Evolutionary conservation across 2,329 filamentous ascomycete species (phyloP), one percentile per base, ranked within the genome.

Genomic region (Scedosporium dehoogii): DNA sequence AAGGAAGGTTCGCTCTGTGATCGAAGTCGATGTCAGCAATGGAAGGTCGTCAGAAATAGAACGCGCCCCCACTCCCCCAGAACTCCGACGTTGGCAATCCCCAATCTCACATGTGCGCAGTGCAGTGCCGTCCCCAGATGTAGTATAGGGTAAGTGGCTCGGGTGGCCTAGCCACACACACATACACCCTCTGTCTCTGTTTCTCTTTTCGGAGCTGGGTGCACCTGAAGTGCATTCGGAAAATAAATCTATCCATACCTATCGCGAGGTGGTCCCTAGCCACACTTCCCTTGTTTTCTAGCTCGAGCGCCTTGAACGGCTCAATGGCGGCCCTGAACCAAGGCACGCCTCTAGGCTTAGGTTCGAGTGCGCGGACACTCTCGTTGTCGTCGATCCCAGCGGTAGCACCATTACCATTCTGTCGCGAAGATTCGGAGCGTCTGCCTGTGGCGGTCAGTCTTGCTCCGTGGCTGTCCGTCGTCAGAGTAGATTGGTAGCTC

Each of bases 201-300:
- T 29, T 29, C 27, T 29, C 27, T 29, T 29, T 29, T 29, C 27
- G 27, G 27, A 29, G 27, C 27, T 29, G 27, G 27, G 27, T 29
- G 27, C 58, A 61, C 48, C 48, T 44, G 25, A 59, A 44, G 62
- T 64, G 10, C 60, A 65, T 53, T n/a, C 58, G 41, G 21, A 16
- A 38, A 27, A 42, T 65, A 27, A 33, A 38, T 46, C 10, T 23
- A 16, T 41, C 14, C 76, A 60, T 75, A 92, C 89, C 89, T 58
- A 94, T 76, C 23, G 90, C 90, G 62, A 94, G 77, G 75, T 94
- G 90, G 73, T 94, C 90, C 69, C 90, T 79, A 10, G 90, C 90
- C 46, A 93, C 90, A 70, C 87, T 91, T 46, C 90, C 90, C 74
- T 91, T 93, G 70, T 94, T 94, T 73, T 94, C 90, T 64, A 94